phyloP scores from a whole-genome alignment of 169 alveolate species.

The Eimeria brunetti region DNA sequence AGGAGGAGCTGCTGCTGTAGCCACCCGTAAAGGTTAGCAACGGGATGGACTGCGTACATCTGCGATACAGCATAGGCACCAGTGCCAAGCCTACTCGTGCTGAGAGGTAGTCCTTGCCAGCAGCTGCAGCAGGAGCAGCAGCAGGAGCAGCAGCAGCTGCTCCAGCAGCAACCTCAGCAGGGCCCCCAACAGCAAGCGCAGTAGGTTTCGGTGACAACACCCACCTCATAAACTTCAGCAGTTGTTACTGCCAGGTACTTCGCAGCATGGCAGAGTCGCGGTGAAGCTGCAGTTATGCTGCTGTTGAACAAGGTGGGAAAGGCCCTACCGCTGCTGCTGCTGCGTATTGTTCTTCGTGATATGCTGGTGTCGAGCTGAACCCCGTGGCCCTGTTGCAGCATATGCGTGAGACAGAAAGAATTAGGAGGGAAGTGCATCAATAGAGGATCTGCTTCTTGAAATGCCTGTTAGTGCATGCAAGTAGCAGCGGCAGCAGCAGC shows the following conservation, averaged over 20 bases:
- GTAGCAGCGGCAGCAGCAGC: background rate
- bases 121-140: background rate
- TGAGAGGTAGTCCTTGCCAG: background rate
- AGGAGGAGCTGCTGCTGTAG: slow-evolving; percentile 52
- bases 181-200: background rate
- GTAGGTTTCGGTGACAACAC: background rate
- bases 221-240: slow-evolving; percentile 19
- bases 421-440: background rate
- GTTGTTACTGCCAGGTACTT: slow-evolving; percentile 6
- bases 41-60: slow-evolving; percentile 51
- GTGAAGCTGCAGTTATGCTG: background rate
- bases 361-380: slow-evolving; percentile 22
- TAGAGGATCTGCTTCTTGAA: background rate
- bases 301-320: background rate
- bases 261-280: background rate
- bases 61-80: slow-evolving; percentile 9
- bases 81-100: background rate
- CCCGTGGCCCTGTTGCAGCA: slow-evolving; percentile 19
- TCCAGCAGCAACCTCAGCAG: background rate
- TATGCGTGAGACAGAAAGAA: background rate
- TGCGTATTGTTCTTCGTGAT: background rate
- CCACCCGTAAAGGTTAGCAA: slow-evolving; percentile 24
- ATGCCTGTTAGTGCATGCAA: background rate
- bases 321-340: background rate
- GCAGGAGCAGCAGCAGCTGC: background rate